Evolutionary conservation across 139 green algal genomes (phyloP).

Genomic region (Chara braunii): DNA sequence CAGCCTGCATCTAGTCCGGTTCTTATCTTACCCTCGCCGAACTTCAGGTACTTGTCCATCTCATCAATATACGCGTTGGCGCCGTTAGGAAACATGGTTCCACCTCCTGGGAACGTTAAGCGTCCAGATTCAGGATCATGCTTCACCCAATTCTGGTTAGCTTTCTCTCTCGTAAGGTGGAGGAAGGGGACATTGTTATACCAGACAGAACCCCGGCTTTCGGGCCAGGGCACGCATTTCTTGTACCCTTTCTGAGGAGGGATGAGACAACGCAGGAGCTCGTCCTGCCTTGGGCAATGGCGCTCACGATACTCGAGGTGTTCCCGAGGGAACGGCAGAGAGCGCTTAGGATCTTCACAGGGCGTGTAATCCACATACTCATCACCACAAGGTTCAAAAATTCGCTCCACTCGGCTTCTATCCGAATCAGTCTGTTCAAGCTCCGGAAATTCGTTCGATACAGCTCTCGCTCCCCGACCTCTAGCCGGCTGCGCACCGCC

Average conservation of each 20-base stretch:
- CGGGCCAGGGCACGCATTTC: neutral
- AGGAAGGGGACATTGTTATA: conserved; percentile 16
- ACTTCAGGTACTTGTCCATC: neutral
- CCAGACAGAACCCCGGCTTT: conserved; percentile 7
- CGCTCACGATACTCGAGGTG: conserved; percentile 7
- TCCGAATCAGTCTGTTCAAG: no score
- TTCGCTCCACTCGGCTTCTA: no score
- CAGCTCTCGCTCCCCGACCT: no score
- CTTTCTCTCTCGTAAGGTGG: conserved; percentile 21
- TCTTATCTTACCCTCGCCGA: neutral
- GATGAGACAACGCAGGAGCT: neutral
- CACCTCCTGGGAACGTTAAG: conserved; percentile 6
- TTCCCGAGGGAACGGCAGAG: neutral
- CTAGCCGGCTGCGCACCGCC: no score
- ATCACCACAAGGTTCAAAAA: conserved; percentile 1
- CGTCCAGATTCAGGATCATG: neutral
- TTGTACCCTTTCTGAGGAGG: conserved; percentile 6
- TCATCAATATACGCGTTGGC: conserved; percentile 3
- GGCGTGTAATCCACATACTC: conserved; percentile 3
- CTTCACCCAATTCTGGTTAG: conserved; percentile 17
- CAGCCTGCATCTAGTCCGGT: conserved; percentile 2
- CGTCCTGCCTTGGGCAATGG: conserved; percentile 12
- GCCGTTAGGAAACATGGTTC: conserved; percentile 15
- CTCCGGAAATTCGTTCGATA: no score
- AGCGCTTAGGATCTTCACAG: conserved; percentile 7